Percentiles rank a stretch among this genome's conserved stretches.
Conservation (phyloP, 2,329 filamentous ascomycete species). For the Fusarium continuum region DNA sequence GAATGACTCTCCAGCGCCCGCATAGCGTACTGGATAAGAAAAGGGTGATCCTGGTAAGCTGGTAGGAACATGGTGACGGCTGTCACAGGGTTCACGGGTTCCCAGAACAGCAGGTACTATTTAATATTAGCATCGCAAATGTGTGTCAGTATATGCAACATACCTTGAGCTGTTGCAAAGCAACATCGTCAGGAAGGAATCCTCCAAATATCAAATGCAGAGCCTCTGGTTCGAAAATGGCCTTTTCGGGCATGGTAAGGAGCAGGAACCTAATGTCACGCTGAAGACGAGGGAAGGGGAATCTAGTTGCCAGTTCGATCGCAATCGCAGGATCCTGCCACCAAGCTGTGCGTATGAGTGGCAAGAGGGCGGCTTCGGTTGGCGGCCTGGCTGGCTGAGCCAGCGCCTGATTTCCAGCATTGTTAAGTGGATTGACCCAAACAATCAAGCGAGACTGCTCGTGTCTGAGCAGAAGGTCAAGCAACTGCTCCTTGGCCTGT, state of each 20-base stretch:
- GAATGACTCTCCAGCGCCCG: slow-evolving; percentile 91
- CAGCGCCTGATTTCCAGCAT: slow-evolving; percentile 55
- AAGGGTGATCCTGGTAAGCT: slow-evolving; percentile 88
- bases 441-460: slow-evolving; percentile 86
- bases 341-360: slow-evolving; percentile 86
- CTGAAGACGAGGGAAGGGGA: slow-evolving; percentile 76
- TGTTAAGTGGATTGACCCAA: slow-evolving; percentile 85
- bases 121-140: slow-evolving; percentile 23
- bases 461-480: slow-evolving; percentile 81
- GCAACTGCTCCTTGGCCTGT: slow-evolving; percentile 82
- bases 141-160: not conserved
- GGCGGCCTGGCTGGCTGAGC: slow-evolving; percentile 53
- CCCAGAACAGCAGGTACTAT: slow-evolving; percentile 91
- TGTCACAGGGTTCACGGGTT: slow-evolving; percentile 89
- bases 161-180: slow-evolving; percentile 83
- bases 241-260: slow-evolving; percentile 84
- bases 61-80: slow-evolving; percentile 94
- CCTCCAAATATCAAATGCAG: slow-evolving; percentile 83
- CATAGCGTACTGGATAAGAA: slow-evolving; percentile 96
- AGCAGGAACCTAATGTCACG: slow-evolving; percentile 82
- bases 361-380: slow-evolving; percentile 60
- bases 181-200: slow-evolving; percentile 79
- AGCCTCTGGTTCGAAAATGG: slow-evolving; percentile 81
- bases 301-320: slow-evolving; percentile 83
- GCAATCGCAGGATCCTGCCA: slow-evolving; percentile 83